Base-by-base conservation (phyloP, 805 yeast genomes). In the Zygoascus flipseniorum region DNA sequence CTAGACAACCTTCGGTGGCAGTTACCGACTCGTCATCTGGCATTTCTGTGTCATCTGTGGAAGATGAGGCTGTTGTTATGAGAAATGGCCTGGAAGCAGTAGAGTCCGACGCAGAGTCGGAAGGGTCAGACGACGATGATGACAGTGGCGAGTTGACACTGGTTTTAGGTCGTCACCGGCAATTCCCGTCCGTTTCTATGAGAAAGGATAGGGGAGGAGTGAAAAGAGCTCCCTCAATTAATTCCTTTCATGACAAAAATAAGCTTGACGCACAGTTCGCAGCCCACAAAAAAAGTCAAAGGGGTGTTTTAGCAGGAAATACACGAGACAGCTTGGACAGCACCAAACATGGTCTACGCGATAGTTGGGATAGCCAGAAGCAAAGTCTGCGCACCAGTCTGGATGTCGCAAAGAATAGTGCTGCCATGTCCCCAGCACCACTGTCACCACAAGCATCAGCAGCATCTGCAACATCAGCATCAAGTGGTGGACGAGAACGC, bases 91-190 rank as follows among this genome's bases (percentile, higher is more conserved):
- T 23, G 13, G 31, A 51, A 20, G 51, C 28, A n/a, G 39, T 47
- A n/a, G 53, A 39, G 19, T 53, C 46, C n/a, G 52, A 43, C 20
- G 49, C 47, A 23, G 59, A 51, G 20, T 32, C 48, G 5, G 60
- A 55, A 20, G 54, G 44, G 13, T 57, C 45, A 18, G 54, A 53
- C n/a, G 18, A 28, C 6, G 41, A 31, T 9, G 49, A 46, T 8
- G 41, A 46, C 32, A 53, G 52, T 32, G 62, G 64, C 19, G 64
- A 61, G 46, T 31, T 61, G 51, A 60, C 63, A 1, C 52, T 61
- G 23, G 60, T 58, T 6, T 46, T 60, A 47, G 62, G 61, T 9
- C 63, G 62, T 5, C 47, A 47, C 31, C 48, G 52, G 10, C 31
- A 49, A 16, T 44, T 49, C 42, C 56, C 51, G 5, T 37, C 56